Conservation (phyloP, 2,329 filamentous ascomycete species). For the Penicillium paneum region DNA sequence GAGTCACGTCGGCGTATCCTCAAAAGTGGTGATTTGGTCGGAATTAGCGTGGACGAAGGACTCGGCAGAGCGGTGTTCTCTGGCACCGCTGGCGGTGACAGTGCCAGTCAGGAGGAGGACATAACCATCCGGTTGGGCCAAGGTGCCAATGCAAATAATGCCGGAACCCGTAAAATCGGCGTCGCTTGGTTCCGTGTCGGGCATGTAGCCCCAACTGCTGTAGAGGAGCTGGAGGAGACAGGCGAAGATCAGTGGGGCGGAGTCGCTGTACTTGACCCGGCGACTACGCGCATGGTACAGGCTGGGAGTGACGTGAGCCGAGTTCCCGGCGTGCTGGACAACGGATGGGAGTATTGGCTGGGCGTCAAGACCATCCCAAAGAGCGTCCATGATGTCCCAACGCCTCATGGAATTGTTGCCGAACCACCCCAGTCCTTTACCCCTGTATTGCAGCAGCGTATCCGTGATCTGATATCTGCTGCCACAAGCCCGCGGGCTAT, state of each 20-base stretch:
- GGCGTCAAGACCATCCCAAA: slow-evolving; percentile 67
- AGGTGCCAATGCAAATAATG: slow-evolving; percentile 21
- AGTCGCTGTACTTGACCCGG: slow-evolving; percentile 79
- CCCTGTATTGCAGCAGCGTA: slow-evolving; percentile 62
- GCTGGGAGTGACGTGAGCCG: slow-evolving; percentile 82
- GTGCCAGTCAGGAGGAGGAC: slow-evolving; percentile 70
- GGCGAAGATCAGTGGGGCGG: slow-evolving; percentile 77
- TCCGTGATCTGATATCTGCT: slow-evolving; percentile 81
- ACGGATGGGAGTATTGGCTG: slow-evolving; percentile 86
- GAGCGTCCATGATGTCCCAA: slow-evolving; percentile 29
- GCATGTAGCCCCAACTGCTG: slow-evolving; percentile 57
- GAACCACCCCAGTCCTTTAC: slow-evolving; percentile 48
- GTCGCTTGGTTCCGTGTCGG: slow-evolving; percentile 94
- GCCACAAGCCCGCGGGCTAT: slow-evolving; percentile 85
- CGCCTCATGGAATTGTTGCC: slow-evolving; percentile 36
- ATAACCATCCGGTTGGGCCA: slow-evolving; percentile 45
- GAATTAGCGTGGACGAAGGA: slow-evolving; percentile 81
- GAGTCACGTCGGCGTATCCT: slow-evolving; percentile 77
- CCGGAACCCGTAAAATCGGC: slow-evolving; percentile 48
- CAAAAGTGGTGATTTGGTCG: slow-evolving; percentile 82
- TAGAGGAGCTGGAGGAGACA: slow-evolving; percentile 55
- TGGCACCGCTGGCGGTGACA: slow-evolving; percentile 51
- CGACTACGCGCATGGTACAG: slow-evolving; percentile 84
- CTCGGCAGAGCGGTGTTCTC: slow-evolving; percentile 80
- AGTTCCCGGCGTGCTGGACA: slow-evolving; percentile 71